Conservation (phyloP, 768 basidiomycete genomes). For the Hemileccinum impolitum region DNA sequence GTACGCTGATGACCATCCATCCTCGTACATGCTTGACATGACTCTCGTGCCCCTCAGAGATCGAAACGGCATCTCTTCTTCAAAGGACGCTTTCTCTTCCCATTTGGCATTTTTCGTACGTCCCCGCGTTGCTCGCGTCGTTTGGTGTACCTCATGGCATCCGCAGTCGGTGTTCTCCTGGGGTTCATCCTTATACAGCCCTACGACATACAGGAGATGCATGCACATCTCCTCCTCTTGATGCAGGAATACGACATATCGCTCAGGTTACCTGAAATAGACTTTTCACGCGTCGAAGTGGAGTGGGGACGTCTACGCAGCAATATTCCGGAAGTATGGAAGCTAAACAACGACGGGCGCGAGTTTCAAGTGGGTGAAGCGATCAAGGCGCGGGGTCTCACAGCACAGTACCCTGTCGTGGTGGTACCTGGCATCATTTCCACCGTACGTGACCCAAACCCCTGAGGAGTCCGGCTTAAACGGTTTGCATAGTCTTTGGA, state of each 20-base stretch:
- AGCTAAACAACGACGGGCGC: constrained; percentile 73
- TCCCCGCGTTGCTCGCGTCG: constrained; percentile 9
- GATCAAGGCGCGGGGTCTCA: constrained; percentile 60
- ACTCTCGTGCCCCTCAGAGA: constrained; percentile 7
- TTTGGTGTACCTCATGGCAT: constrained; percentile 4
- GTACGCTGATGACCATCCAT: constrained; percentile 3
- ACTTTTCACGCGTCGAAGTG: constrained; percentile 62
- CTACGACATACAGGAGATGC: constrained; percentile 62
- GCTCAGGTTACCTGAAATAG: constrained; percentile 59
- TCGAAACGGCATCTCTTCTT: constrained; percentile 18
- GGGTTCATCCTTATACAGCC: constrained; percentile 68
- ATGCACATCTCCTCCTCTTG: constrained; percentile 60
- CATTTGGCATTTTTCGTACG: constrained; percentile 62
- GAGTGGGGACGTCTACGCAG: constrained; percentile 69
- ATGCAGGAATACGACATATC: constrained; percentile 70
- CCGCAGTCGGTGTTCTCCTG: constrained; percentile 59
- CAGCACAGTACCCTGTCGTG: constrained; percentile 74
- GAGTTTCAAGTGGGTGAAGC: constrained; percentile 76
- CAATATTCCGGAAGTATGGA: constrained; percentile 79
- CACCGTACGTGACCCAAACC: constrained; percentile 49
- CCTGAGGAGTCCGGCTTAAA: not conserved
- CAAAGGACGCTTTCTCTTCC: constrained; percentile 58
- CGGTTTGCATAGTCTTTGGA: constrained; percentile 62
- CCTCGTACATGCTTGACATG: not conserved
- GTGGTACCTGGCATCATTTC: constrained; percentile 90